phyloP scores from a whole-genome alignment of 2,329 filamentous ascomycete species.

The Aspergillus versicolor region DNA sequence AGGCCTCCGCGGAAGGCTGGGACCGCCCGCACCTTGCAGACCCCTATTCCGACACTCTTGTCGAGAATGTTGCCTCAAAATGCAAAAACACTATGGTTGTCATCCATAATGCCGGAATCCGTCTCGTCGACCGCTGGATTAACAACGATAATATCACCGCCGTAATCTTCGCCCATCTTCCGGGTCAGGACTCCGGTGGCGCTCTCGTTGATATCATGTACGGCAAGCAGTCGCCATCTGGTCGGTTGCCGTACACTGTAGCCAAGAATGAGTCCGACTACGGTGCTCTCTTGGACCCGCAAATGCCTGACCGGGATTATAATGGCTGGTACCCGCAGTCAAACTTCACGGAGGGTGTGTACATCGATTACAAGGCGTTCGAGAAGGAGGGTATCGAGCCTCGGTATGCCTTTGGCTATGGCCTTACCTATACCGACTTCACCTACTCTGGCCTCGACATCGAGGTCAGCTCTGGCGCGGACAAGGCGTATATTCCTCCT shows the following conservation, averaged over 20 bases:
- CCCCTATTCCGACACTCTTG: slow-evolving; percentile 52
- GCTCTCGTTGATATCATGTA: slow-evolving; percentile 59
- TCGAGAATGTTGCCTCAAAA: slow-evolving; percentile 56
- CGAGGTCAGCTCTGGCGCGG: too few species aligned
- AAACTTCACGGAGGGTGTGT: slow-evolving; percentile 12
- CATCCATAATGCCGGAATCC: slow-evolving; percentile 62
- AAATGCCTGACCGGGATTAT: not conserved
- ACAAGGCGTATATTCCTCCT: too few species aligned
- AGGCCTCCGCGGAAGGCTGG: slow-evolving; percentile 39
- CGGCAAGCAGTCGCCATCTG: slow-evolving; percentile 55
- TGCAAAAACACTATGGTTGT: slow-evolving; percentile 65
- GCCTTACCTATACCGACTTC: slow-evolving; percentile 46
- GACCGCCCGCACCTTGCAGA: slow-evolving; percentile 35
- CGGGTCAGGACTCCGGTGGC: slow-evolving; percentile 61
- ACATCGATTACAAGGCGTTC: slow-evolving; percentile 15
- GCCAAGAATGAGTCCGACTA: slow-evolving; percentile 57
- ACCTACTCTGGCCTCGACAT: slow-evolving; percentile 47
- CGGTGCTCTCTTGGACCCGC: slow-evolving; percentile 23
- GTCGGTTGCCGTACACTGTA: slow-evolving; percentile 62
- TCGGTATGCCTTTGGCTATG: slow-evolving; percentile 10
- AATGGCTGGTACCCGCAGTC: slow-evolving; percentile 10
- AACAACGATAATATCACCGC: slow-evolving; percentile 64
- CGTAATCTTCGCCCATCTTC: slow-evolving; percentile 62
- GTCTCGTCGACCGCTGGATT: slow-evolving; percentile 56
- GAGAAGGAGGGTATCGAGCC: slow-evolving; percentile 6